Conservation (phyloP, 495 filamentous ascomycete species). For the Xylaria scruposa region DNA sequence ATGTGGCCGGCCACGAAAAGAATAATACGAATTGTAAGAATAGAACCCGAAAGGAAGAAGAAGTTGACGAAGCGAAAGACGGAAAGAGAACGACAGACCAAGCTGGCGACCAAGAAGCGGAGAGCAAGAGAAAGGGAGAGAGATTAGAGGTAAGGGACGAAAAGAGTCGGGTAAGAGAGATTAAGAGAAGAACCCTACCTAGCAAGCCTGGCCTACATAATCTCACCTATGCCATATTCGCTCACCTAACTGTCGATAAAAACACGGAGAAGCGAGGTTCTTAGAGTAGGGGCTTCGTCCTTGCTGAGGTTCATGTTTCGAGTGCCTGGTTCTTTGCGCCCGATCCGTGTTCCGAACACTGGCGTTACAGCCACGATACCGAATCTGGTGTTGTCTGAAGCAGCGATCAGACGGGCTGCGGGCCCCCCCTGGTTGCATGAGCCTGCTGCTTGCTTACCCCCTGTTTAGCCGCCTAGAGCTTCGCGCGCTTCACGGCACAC, state of each 20-base stretch:
- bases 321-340: background rate
- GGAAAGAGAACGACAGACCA: conserved; percentile 22
- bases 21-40: background rate
- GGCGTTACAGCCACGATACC: conserved; percentile 17
- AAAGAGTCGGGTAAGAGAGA: background rate
- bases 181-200: conserved; percentile 9
- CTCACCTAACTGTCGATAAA: background rate
- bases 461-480: conserved; percentile 20
- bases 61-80: conserved; percentile 15
- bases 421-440: conserved; percentile 19
- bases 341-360: conserved; percentile 18
- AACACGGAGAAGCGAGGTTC: conserved; percentile 16
- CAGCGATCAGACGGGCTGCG: conserved; percentile 23
- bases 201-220: background rate
- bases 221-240: background rate
- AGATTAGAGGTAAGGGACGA: background rate
- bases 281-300: background rate
- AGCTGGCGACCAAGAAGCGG: conserved; percentile 16
- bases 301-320: conserved; percentile 19
- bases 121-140: background rate
- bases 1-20: conserved; percentile 22
- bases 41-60: conserved; percentile 1
- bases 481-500: conserved; percentile 19
- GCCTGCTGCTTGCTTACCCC: background rate
- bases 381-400: conserved; percentile 23